Conservation (phyloP, 345 rosid species). For the Salix suchowensis region DNA sequence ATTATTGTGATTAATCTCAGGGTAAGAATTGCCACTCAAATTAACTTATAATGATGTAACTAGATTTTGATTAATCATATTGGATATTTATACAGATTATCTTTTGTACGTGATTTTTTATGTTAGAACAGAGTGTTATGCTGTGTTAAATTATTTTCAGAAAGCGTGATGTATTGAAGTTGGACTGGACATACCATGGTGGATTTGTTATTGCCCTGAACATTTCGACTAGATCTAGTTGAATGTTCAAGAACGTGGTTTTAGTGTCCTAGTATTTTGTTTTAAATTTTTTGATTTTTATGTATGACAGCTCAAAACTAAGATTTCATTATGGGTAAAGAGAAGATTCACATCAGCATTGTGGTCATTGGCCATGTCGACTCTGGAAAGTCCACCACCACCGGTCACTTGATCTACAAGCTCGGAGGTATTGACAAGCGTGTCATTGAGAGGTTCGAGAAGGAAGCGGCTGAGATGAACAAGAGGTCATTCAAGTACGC, state of each 20-base stretch:
- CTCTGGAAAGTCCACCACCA: constrained; percentile 83
- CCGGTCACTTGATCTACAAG: constrained; percentile 81
- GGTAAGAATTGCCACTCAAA: too few species aligned
- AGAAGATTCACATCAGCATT: constrained; percentile 70
- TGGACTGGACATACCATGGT: neutral
- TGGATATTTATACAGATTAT: too few species aligned
- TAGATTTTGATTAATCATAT: too few species aligned
- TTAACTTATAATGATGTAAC: too few species aligned
- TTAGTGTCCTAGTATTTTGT: neutral
- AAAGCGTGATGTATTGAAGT: neutral
- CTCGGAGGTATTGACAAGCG: constrained; percentile 86
- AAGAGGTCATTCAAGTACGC: constrained; percentile 87
- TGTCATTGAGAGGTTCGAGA: constrained; percentile 79
- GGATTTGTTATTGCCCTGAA: neutral
- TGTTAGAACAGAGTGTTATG: neutral
- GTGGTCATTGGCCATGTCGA: constrained; percentile 91
- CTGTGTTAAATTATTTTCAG: neutral
- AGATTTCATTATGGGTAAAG: constrained; percentile 54
- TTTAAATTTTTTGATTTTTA: too few species aligned
- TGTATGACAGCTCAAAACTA: neutral
- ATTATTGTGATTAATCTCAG: too few species aligned
- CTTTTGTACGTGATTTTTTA: too few species aligned
- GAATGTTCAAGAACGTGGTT: neutral
- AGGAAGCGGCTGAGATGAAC: constrained; percentile 94
- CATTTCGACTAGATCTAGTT: neutral